Conservation (phyloP, 2,329 filamentous ascomycete genomes). For the Cladosporium sp. region DNA sequence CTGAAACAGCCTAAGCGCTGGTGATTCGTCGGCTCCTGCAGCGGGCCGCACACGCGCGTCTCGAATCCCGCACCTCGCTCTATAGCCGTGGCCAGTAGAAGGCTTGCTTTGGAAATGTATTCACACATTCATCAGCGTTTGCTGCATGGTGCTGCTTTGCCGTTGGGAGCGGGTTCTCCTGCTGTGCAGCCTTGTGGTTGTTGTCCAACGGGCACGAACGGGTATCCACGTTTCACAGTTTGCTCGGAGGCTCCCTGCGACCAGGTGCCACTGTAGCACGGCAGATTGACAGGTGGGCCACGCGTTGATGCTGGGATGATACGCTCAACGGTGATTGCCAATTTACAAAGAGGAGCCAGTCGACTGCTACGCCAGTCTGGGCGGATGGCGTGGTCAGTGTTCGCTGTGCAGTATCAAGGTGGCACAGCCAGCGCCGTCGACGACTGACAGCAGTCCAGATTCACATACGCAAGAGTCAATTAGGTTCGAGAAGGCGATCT, state of each 20-base stretch:
- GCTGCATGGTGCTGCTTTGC: background rate
- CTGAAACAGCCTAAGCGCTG: conserved; percentile 8
- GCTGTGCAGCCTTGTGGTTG: background rate
- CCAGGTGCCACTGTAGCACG: background rate
- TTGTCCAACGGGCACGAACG: background rate
- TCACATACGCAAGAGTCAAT: background rate
- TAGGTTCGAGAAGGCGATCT: background rate
- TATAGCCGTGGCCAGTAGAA: background rate
- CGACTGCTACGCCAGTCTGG: background rate
- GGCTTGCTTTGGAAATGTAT: background rate
- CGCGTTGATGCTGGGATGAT: background rate
- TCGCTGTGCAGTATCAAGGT: background rate
- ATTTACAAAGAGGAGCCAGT: background rate
- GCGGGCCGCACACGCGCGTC: conserved; percentile 13
- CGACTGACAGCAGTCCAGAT: background rate
- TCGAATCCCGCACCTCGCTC: conserved; percentile 2
- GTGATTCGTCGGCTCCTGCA: conserved; percentile 3
- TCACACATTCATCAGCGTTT: background rate
- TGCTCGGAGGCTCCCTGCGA: conserved; percentile 2
- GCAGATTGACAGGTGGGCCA: conserved; percentile 13
- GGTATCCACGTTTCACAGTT: background rate
- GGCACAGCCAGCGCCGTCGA: background rate
- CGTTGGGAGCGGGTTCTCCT: background rate
- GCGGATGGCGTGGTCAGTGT: background rate
- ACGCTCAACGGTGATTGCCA: conserved; percentile 1